Conservation (phyloP, 148 eudicot genomes). For the Fagopyrum tataricum region DNA sequence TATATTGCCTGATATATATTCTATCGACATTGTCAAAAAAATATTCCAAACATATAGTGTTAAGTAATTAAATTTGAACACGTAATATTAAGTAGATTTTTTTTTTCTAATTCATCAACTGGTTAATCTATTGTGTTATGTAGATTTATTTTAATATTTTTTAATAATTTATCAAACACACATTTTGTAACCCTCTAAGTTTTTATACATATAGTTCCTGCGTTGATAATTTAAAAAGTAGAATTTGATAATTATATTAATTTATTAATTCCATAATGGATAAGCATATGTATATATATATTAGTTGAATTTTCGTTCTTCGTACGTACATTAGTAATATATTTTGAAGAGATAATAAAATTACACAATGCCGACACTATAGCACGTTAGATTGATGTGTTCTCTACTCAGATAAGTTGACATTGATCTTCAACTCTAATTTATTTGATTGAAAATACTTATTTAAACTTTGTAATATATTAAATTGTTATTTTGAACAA, state of each 20-base stretch:
- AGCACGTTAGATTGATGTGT: conserved; percentile 10
- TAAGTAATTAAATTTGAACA: no score
- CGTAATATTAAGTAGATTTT: no score
- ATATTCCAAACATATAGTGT: no score
- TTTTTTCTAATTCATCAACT: no score
- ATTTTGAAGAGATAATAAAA: neutral
- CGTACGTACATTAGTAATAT: neutral
- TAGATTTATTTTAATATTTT: no score
- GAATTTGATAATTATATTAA: neutral
- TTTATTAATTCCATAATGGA: neutral
- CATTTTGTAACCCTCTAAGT: no score
- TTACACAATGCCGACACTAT: neutral
- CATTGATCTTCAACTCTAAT: neutral
- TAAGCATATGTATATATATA: neutral
- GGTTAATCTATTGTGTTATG: no score
- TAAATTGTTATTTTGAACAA: neutral
- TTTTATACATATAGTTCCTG: no score
- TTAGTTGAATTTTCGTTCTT: neutral
- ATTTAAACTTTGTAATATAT: neutral
- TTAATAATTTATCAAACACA: no score
- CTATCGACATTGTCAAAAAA: no score
- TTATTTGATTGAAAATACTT: neutral
- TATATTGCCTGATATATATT: no score
- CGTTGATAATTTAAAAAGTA: neutral
- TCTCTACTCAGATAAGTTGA: conserved; percentile 12